phyloP scores from a whole-genome alignment of 768 basidiomycete species.

The Kwoniella bestiolae region DNA sequence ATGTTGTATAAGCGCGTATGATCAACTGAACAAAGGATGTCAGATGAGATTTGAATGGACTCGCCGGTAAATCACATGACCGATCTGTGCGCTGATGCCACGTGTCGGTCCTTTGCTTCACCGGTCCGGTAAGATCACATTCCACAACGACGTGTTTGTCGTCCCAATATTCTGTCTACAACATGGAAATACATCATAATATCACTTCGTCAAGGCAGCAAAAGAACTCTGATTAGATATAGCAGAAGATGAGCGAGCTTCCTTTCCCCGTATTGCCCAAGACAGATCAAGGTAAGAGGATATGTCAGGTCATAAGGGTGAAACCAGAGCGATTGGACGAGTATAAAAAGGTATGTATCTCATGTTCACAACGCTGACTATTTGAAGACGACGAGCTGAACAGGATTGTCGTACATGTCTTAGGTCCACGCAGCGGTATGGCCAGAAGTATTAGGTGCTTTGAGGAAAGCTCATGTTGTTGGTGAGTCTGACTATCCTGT shows the following conservation, averaged over 20 bases:
- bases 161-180: too few species aligned
- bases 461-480: slow-evolving; percentile 67
- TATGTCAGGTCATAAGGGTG: slow-evolving; percentile 77
- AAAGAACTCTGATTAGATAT: too few species aligned
- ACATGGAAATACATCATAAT: too few species aligned
- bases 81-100: neutral
- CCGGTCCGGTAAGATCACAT: slow-evolving; percentile 1
- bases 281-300: slow-evolving; percentile 59
- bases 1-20: slow-evolving; percentile 5
- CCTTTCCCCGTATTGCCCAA: slow-evolving; percentile 43
- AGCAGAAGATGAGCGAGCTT: slow-evolving; percentile 2
- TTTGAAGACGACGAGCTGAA: neutral
- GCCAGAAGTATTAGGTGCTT: slow-evolving; percentile 70
- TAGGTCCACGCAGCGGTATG: slow-evolving; percentile 67
- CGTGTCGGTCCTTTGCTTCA: slow-evolving; percentile 2
- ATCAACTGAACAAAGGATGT: neutral
- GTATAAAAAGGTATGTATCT: slow-evolving; percentile 56
- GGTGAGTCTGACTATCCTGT: slow-evolving; percentile 42
- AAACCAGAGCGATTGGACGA: slow-evolving; percentile 56
- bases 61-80: neutral
- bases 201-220: too few species aligned
- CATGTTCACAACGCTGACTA: too few species aligned
- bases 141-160: too few species aligned
- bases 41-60: neutral
- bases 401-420: neutral